Percentiles rank a stretch among this genome's conserved stretches.
phyloP scores from a whole-genome alignment of 805 yeast species.

The Saccharomycopsis malanga region DNA sequence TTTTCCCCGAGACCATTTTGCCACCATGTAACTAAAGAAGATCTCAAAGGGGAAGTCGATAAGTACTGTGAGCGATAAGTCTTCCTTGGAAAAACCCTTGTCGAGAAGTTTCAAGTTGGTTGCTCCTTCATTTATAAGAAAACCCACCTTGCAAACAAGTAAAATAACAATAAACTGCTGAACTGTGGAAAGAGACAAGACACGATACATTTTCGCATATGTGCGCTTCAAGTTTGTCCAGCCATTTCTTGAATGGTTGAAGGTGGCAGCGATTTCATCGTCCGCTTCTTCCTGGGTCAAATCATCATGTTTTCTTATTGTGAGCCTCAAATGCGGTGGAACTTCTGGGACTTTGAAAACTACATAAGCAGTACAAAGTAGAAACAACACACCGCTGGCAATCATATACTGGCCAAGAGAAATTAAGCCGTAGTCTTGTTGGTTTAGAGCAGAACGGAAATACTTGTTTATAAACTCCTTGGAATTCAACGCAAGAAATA shows the following conservation, averaged over 20 bases:
- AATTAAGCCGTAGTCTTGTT: conserved; percentile 52
- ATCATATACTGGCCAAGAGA: conserved; percentile 67
- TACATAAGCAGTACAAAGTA: conserved; percentile 58
- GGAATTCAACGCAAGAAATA: conserved; percentile 83
- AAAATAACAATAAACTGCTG: conserved; percentile 69
- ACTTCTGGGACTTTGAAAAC: conserved; percentile 62
- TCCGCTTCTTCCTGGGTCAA: conserved; percentile 13
- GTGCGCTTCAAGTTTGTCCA: conserved; percentile 39
- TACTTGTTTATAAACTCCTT: conserved; percentile 89
- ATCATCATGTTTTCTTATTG: conserved; percentile 24
- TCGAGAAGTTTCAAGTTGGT: conserved; percentile 87
- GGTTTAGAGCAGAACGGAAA: conserved; percentile 50
- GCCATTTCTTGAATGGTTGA: conserved; percentile 13
- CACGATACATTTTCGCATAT: conserved; percentile 59
- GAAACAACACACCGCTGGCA: conserved; percentile 70
- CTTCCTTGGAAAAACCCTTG: conserved; percentile 89
- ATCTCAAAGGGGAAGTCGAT: conserved; percentile 96
- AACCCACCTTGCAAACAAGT: conserved; percentile 78
- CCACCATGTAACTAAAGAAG: conserved; percentile 91
- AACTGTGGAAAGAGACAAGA: conserved; percentile 63
- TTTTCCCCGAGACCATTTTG: conserved; percentile 81
- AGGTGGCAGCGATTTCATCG: conserved; percentile 4
- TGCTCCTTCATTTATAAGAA: conserved; percentile 93
- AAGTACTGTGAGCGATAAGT: conserved; percentile 82
- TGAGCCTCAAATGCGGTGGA: conserved; percentile 40